These are phyloP conservation scores for Prunus salicina DNA, from an alignment of 306 rosid species.

Conservation along the genomic window DNA sequence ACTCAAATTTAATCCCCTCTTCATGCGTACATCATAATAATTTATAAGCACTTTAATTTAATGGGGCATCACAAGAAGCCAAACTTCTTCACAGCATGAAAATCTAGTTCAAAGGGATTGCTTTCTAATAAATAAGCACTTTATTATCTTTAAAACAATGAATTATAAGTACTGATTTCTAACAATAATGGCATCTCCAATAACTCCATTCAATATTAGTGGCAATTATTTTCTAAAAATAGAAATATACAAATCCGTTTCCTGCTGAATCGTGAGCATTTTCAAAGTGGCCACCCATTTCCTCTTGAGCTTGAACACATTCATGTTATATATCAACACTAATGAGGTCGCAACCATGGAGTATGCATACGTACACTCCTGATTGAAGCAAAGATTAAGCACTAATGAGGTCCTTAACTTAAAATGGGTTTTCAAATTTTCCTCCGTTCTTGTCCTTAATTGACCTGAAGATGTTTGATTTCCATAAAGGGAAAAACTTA, in stretches of 20 bases:
- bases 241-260: no score
- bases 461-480: conserved; percentile 43
- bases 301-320: neutral
- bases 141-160: no score
- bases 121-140: no score
- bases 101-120: neutral
- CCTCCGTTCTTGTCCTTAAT: neutral
- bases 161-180: no score
- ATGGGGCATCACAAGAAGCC: neutral
- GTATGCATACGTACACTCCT: neutral
- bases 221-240: no score
- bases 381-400: neutral
- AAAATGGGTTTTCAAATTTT: neutral
- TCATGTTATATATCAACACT: neutral
- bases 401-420: neutral
- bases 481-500: neutral
- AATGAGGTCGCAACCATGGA: neutral
- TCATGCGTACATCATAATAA: no score
- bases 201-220: no score
- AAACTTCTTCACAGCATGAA: neutral
- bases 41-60: neutral
- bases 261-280: neutral
- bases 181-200: no score
- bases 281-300: neutral
- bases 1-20: no score